Base-by-base conservation (phyloP, 352 stramenopile genomes). In the Globisporangium emineosum region DNA sequence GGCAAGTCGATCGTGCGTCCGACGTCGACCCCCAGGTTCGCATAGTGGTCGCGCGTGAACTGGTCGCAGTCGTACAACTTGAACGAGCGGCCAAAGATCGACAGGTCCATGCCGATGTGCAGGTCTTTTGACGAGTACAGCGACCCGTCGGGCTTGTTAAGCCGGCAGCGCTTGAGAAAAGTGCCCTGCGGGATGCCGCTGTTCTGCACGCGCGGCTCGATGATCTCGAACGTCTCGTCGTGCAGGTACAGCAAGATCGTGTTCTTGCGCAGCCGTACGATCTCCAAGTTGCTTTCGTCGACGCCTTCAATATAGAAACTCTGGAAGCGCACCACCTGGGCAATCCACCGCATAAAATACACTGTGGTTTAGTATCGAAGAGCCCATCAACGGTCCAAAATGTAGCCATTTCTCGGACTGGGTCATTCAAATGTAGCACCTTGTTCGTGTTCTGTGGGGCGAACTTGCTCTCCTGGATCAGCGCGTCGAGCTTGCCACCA, bases 221-320 rank as follows among this genome's bases (percentile, higher is more conserved):
- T 88, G 62, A 97, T 94, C 76, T 97, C 77, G 42, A 96, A 91
- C 25, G 83, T 96, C 54, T 96, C 82, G 65, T 97, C 90, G 29
- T 84, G 73, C 30, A 96, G 73, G 62, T 96, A 96, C 15, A 89
- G 69, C 59, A 97, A 52, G 19, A 93, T 80, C n/a, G 81, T 78
- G 64, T 82, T 93, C 53, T 77, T 91, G 66, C 77, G 91, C 33
- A 89, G 70, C 5, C 75, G 81, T 40, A 93, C 75, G 50, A 90
- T 50, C 66, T 96, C 91, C 25, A 86, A 65, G 53, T 89, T 88
- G 70, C 81, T 91, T 35, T 97, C 90, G 54, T 93, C 76, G 15
- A 96, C 86, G 15, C 66, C 73, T 47, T 97, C 89, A 42, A 94
- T 61, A 55, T 94, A 97, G 61, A 94, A 96, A 33, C 70, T 81